Base-by-base conservation (phyloP, 2,329 filamentous ascomycete species). In the Fusarium chlamydosporum region DNA sequence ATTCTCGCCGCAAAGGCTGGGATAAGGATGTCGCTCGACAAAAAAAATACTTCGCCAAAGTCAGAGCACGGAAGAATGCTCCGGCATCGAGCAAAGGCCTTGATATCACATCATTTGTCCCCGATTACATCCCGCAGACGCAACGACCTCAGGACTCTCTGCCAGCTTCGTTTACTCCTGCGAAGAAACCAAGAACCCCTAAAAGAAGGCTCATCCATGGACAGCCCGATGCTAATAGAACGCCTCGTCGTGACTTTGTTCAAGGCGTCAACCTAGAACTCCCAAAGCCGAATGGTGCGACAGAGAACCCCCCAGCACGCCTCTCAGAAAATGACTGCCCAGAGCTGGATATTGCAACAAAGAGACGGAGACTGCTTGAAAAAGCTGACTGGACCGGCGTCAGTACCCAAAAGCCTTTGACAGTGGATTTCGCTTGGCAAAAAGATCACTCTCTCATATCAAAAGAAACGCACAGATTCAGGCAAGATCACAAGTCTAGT, bases 1-100 rank as follows among this genome's bases (percentile, higher is more conserved):
- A 81, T 60, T 75, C 77, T 27, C 75, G 75, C 35, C 74, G 75
- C 8, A 79, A 74, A 50, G 72, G 75, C 15, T 78, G 71, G 72
- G 77, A 77, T 20, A 65, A 74, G 29, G 78, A 81, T 38, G 59
- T 68, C 18, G 72, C 75, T 20, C 78, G 76, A 16, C 81, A 82
- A 64, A 79, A 76, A 43, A 67, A 78, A 53, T 77, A 79, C 54
- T 82, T 82, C 65, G 79, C 80, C 18, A 79, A 76, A 56, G 75
- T 74, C 6, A 78, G 78, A 12, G 67, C 67, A 46, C 66, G 71
- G 29, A 70, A 63, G 52, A 68, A 64, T 18, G 65, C 70, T 9
- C 42, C 41, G 3, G 26, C 61, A 41, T 41, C 67, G n/a, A 51
- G 47, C 10, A 66, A 40, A 15, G 45, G 38, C 5, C 13, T 46